A percentile compares a stretch with the other conserved stretches of the same genome.
Evolutionary conservation across 2,329 filamentous ascomycete species (phyloP).

Genomic region (Magnaporthiopsis incrustans): DNA sequence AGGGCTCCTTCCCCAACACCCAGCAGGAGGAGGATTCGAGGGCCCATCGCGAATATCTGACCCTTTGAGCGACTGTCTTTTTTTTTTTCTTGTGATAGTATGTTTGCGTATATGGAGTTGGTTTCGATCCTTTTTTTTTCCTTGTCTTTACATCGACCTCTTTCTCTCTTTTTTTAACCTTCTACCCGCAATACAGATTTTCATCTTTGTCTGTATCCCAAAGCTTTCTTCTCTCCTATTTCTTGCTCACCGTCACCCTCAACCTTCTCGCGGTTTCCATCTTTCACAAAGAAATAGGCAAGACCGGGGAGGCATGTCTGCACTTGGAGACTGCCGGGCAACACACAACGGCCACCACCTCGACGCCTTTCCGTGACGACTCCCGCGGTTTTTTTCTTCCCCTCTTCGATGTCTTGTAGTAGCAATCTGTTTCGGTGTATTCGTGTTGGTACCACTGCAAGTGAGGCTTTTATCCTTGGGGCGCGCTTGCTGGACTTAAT

Average conservation of each 20-base stretch:
- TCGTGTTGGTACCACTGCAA: background rate
- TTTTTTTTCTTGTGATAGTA: background rate
- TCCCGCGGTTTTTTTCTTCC: background rate
- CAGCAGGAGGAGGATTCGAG: constrained; percentile 23
- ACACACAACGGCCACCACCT: background rate
- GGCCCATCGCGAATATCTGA: background rate
- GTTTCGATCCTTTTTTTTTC: background rate
- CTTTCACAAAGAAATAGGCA: background rate
- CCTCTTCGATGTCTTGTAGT: background rate
- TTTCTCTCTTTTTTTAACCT: background rate
- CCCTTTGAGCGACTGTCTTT: background rate
- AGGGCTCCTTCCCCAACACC: constrained; percentile 35
- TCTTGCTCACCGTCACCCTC: too few relatives aligned
- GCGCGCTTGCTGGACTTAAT: too few relatives aligned
- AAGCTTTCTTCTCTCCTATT: background rate
- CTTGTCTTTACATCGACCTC: background rate
- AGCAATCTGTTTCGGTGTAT: background rate
- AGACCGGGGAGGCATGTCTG: background rate
- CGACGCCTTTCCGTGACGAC: background rate
- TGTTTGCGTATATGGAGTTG: background rate
- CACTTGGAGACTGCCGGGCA: background rate
- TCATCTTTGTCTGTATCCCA: background rate
- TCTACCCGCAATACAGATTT: background rate
- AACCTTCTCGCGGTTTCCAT: background rate
- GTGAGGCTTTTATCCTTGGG: background rate